Evolutionary conservation across 1,284 basidiomycete species (phyloP), one percentile per base, ranked within the genome.

Genomic region (Amylostereum areolatum): DNA sequence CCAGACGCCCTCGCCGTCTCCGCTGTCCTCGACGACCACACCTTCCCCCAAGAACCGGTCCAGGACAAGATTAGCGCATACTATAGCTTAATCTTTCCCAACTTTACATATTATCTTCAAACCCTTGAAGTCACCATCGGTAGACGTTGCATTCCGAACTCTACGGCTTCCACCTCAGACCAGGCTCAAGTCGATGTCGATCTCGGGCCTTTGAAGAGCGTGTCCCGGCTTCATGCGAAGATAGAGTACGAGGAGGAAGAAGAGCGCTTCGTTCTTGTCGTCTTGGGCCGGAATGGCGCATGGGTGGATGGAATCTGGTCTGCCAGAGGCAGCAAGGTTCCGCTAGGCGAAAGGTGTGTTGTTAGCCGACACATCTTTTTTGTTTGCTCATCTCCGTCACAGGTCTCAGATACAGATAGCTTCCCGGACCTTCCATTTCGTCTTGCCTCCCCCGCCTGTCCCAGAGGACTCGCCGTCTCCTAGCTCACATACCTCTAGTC

Each of bases 341-440:
- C 88, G 31, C 73, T 97, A 33, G 75, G 82, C 43, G 88, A 92
- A 66, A 80, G 90, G 93, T 92, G 52, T 50, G 81, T 71, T 31
- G 3, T 28, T 43, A 29, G 49, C 31, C 18, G 29, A 3, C 46
- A 39, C 48, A 28, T n/a, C 34, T 30, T 12, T 18, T 18, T 9
- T 33, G 36, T 25, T 18, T 39, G 7, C 36, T 52, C 55, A 4
- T 48, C 40, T 48, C 41, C 44, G 37, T 52, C 45, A 28, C 48
- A 97, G 96, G 63, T 96, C 97, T 48, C 92, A 95, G 69, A 96
- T 99, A 58, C 97, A 98, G 72, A 99, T 99, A 60, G 93, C 96
- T 31, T 96, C 96, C 42, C 87, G 96, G 49, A 95, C 92, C 46
- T 99, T 99, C 70, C 89, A 95, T 64, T 99, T 98, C 67, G 84